Evolutionary conservation across 768 basidiomycete genomes (phyloP), one percentile per base, ranked within the genome.

Genomic region (Rhizopogon vesiculosus): DNA sequence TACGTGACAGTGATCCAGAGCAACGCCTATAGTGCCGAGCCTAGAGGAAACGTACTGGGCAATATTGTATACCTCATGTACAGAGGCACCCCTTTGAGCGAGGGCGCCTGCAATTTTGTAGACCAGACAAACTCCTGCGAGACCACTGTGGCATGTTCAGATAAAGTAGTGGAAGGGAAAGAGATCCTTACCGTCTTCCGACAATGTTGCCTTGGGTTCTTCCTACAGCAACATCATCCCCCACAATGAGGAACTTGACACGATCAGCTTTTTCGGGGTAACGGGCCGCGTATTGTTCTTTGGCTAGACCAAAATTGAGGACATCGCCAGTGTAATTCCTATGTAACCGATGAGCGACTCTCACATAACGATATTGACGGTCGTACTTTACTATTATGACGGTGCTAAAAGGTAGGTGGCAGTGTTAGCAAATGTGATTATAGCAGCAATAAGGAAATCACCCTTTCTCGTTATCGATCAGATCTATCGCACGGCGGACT

Each of bases 241-340:
- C 92, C 5, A 96, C 91, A 42, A 93, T 80, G 31, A 95, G 76
- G 53, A 94, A 89, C 62, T 80, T 84, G 65, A 91, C 80, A 28
- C 73, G 73, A 51, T 87, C 79, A 1, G 87, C 79, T 62, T 85
- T 84, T 22, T 83, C 78, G 0, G 90, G 85, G 54, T 87, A 79
- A 46, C 76, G 69, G 5, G 90, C 84, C 3, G 89, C 85, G 57
- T 87, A 86, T 61, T 90, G 87, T 64, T 96, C 92, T 61, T 84
- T 87, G 3, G 93, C 93, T 9, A 96, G 80, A 22, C 93, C 93
- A 63, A 96, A 96, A 65, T 94, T 92, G 45, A 96, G 83, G 39
- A 93, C 80, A 62, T 96, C 93, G 16, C 93, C 93, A 0, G 91
- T 93, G 65, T 93, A 93, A 63, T 93, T 93, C 68, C 88, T 91